Evolutionary conservation across 2,329 filamentous ascomycete genomes (phyloP).

Genomic region (Colletotrichum endophyticum): DNA sequence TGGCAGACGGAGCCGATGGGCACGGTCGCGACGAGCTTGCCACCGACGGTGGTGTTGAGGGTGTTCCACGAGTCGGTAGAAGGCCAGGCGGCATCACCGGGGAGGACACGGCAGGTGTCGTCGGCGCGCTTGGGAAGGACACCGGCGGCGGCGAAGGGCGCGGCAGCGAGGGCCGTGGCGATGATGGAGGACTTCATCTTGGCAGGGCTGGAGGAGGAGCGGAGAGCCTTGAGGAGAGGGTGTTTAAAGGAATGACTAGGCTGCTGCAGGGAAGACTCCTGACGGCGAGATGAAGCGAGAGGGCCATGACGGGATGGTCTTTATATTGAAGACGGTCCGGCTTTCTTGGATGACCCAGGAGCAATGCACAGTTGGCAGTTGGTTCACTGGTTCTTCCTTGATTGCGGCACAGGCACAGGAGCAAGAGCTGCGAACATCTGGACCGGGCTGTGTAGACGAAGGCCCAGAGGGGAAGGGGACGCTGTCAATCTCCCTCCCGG

Average conservation of each 20-base stretch:
- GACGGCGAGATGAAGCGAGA: neutral
- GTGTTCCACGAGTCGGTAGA: constrained; percentile 45
- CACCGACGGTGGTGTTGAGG: constrained; percentile 57
- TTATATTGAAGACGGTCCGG: constrained; percentile 7
- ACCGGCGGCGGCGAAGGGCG: constrained; percentile 5
- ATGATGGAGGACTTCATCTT: constrained; percentile 15
- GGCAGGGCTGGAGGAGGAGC: neutral
- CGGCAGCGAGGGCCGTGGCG: constrained; percentile 6
- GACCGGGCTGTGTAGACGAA: neutral
- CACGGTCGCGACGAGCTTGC: constrained; percentile 54
- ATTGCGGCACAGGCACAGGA: neutral
- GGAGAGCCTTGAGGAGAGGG: neutral
- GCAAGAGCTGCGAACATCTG: neutral
- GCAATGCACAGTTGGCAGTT: neutral
- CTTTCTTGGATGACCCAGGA: neutral
- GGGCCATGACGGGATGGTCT: constrained; percentile 7
- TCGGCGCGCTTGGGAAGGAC: constrained; percentile 14
- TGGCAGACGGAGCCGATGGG: constrained; percentile 61
- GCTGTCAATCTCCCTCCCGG: constrained; percentile 5
- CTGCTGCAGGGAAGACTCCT: constrained; percentile 19
- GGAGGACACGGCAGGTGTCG: constrained; percentile 44
- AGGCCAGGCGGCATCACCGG: constrained; percentile 62
- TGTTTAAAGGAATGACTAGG: constrained; percentile 14
- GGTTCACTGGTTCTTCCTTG: neutral
- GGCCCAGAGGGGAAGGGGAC: neutral